Conservation (phyloP, 129 eudicot genomes). For the Flaveria bidentis region DNA sequence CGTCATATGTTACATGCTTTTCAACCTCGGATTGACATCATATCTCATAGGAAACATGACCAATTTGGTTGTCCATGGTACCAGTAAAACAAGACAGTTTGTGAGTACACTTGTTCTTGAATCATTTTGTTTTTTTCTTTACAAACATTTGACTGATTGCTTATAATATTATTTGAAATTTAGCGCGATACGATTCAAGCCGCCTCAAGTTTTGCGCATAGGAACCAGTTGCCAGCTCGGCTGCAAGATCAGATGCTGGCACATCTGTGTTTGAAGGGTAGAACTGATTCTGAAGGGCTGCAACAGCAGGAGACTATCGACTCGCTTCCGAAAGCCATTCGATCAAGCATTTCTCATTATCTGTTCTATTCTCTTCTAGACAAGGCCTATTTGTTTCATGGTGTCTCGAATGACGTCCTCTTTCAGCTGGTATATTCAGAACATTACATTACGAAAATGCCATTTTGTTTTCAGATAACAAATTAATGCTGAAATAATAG, state of each 20-base stretch:
- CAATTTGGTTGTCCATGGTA: slow-evolving; percentile 75
- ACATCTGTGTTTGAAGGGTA: slow-evolving; percentile 55
- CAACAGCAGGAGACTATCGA: slow-evolving; percentile 75
- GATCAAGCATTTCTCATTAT: slow-evolving; percentile 57
- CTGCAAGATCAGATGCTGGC: slow-evolving; percentile 71
- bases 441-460: not conserved
- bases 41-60: slow-evolving; percentile 89
- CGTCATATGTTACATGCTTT: slow-evolving; percentile 55
- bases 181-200: slow-evolving; percentile 74
- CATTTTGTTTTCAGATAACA: not conserved
- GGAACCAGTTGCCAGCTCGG: slow-evolving; percentile 59
- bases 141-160: not conserved
- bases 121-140: not conserved
- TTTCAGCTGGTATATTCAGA: slow-evolving; percentile 58
- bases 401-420: slow-evolving; percentile 65
- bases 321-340: slow-evolving; percentile 69
- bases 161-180: not conserved
- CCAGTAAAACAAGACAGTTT: slow-evolving; percentile 64
- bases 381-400: slow-evolving; percentile 60
- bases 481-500: not conserved
- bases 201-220: slow-evolving; percentile 66
- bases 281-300: slow-evolving; percentile 73
- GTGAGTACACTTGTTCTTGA: slow-evolving; percentile 42
- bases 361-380: slow-evolving; percentile 62
- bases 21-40: slow-evolving; percentile 64